These are phyloP conservation scores for Colletotrichum chlorophyti DNA, from an alignment of 2,329 filamentous ascomycete species.

Conservation along the genomic window DNA sequence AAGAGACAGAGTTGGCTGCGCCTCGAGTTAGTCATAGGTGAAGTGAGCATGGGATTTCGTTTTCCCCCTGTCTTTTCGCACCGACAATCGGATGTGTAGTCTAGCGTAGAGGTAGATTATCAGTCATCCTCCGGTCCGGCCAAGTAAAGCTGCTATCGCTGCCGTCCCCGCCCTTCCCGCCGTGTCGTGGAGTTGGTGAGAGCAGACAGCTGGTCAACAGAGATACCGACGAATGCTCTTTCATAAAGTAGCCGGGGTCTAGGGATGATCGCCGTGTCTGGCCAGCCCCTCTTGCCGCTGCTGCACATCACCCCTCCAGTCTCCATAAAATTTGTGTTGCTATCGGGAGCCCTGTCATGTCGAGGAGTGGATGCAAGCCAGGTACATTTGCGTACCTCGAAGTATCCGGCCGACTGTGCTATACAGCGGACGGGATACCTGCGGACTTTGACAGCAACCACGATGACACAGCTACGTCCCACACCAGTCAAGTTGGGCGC, in stretches of 20 bases:
- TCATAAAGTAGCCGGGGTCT: conserved; percentile 12
- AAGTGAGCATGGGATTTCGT: conserved; percentile 19
- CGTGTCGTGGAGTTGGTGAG: conserved; percentile 3
- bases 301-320: conserved; percentile 28
- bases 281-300: conserved; percentile 21
- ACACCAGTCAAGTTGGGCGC: neutral
- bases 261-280: conserved; percentile 21
- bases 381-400: conserved; percentile 19
- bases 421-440: too few relatives aligned
- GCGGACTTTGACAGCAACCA: too few relatives aligned
- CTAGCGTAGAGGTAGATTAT: neutral
- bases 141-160: neutral
- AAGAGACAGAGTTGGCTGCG: conserved; percentile 14
- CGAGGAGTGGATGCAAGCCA: conserved; percentile 4
- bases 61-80: conserved; percentile 11
- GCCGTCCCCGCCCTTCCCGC: conserved; percentile 13
- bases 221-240: conserved; percentile 2
- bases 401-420: conserved; percentile 11
- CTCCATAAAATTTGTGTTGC: conserved; percentile 20
- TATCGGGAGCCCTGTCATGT: conserved; percentile 26
- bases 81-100: neutral
- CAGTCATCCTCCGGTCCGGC: neutral
- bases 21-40: conserved; percentile 20
- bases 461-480: too few relatives aligned
- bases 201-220: conserved; percentile 8